Conservation (phyloP, 2,329 filamentous ascomycete genomes). For the Monilinia fructicola region DNA sequence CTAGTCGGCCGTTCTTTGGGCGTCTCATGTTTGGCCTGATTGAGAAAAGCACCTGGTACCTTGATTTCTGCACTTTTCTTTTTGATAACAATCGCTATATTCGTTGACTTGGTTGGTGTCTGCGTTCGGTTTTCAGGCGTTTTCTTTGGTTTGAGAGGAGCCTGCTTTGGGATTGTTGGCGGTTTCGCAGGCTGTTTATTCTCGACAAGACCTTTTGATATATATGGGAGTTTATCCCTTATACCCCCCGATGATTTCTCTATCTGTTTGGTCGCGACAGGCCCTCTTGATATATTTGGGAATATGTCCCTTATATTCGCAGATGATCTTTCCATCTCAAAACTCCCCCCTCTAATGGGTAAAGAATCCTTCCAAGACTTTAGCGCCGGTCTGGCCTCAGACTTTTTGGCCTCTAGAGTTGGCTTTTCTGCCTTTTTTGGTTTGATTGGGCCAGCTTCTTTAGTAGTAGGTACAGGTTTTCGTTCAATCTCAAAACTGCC, state of each 20-base stretch:
- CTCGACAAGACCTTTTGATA: neutral
- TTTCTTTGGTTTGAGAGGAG: neutral
- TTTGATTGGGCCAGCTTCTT: neutral
- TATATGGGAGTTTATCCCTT: slow-evolving; percentile 3
- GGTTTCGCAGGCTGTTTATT: neutral
- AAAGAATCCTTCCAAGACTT: slow-evolving; percentile 12
- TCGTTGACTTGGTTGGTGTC: neutral
- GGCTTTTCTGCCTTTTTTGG: neutral
- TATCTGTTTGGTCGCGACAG: neutral
- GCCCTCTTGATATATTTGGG: neutral
- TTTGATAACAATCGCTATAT: neutral
- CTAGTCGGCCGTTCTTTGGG: neutral
- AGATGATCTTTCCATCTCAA: neutral
- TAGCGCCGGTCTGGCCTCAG: neutral
- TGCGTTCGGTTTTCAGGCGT: too few species aligned
- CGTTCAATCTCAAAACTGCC: slow-evolving; percentile 9
- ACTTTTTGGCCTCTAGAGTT: neutral
- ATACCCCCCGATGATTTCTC: neutral
- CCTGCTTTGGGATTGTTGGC: neutral
- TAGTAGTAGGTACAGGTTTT: neutral
- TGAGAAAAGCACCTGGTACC: slow-evolving; percentile 14
- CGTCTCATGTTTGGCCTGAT: neutral
- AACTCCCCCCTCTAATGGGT: neutral
- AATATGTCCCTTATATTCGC: slow-evolving; percentile 3
- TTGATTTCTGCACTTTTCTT: slow-evolving; percentile 21